Evolutionary conservation across 2,329 filamentous ascomycete species (phyloP).

Genomic region (Botrytis pseudocinerea): DNA sequence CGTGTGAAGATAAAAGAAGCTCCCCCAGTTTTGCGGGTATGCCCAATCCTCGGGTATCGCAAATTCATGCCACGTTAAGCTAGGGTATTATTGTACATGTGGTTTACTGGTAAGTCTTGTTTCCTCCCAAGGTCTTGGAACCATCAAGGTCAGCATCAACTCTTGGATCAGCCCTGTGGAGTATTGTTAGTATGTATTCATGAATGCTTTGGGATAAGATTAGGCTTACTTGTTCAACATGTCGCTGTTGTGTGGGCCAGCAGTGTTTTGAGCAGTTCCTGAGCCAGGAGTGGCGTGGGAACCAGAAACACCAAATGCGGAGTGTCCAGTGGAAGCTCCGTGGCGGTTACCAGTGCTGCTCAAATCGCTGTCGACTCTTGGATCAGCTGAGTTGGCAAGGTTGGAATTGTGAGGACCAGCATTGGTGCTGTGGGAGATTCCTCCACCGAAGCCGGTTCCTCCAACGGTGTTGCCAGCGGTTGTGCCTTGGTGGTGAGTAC

Average conservation of each 20-base stretch:
- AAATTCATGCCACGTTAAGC: constrained; percentile 1
- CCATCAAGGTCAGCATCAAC: constrained; percentile 58
- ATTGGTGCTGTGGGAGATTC: constrained; percentile 39
- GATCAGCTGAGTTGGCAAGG: constrained; percentile 51
- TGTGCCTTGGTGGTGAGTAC: constrained; percentile 16
- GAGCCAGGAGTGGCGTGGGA: constrained; percentile 39
- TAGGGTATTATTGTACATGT: background rate
- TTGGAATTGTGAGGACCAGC: constrained; percentile 43
- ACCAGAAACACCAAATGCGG: constrained; percentile 38
- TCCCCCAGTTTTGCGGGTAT: constrained; percentile 10
- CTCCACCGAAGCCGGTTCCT: constrained; percentile 29
- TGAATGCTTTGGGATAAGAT: fast-evolving
- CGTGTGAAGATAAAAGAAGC: constrained; percentile 15
- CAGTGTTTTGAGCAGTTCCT: constrained; percentile 47
- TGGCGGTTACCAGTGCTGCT: constrained; percentile 45
- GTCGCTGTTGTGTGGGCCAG: constrained; percentile 55
- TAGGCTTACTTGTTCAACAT: constrained; percentile 50
- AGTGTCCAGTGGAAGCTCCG: constrained; percentile 32
- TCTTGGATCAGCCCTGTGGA: constrained; percentile 50
- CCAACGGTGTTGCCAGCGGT: constrained; percentile 18
- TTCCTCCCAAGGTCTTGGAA: constrained; percentile 54
- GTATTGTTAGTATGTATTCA: constrained; percentile 5
- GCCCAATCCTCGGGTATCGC: constrained; percentile 18
- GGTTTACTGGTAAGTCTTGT: constrained; percentile 49
- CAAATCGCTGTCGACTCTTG: constrained; percentile 54